These are phyloP conservation scores for Handroanthus guayacan DNA, from an alignment of 257 asterid genomes.

Conservation along the genomic window DNA sequence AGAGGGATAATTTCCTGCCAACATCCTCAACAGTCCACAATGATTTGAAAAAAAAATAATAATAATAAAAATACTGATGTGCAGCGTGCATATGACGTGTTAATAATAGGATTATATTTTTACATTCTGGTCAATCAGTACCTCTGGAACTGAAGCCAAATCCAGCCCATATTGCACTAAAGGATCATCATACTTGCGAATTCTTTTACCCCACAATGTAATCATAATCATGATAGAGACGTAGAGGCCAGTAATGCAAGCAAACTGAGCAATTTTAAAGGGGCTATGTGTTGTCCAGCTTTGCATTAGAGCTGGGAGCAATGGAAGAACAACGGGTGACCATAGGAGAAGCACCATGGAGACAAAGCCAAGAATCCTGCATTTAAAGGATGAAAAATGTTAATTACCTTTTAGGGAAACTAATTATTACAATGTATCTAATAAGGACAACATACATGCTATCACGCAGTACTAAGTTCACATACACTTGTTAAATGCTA, in stretches of 20 bases:
- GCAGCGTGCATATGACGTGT: neutral
- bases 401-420: constrained; percentile 18
- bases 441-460: constrained; percentile 4
- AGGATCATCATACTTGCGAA: constrained; percentile 85
- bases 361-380: constrained; percentile 80
- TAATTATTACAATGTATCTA: constrained; percentile 27
- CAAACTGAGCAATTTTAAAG: constrained; percentile 68
- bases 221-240: constrained; percentile 69
- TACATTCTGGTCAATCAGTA: constrained; percentile 37
- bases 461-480: constrained; percentile 3
- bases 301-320: constrained; percentile 84
- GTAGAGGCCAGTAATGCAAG: constrained; percentile 85
- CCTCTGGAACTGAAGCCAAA: constrained; percentile 71
- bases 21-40: neutral
- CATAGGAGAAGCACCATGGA: constrained; percentile 92
- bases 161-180: constrained; percentile 83
- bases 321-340: constrained; percentile 87
- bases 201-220: constrained; percentile 85
- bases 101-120: constrained; percentile 28
- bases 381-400: constrained; percentile 25
- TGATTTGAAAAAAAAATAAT: no score
- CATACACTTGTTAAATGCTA: constrained; percentile 12
- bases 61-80: constrained; percentile 4
- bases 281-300: constrained; percentile 76
- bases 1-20: neutral